Evolutionary conservation across 331 rosid species (phyloP).

Genomic region (Quercus tomentella): DNA sequence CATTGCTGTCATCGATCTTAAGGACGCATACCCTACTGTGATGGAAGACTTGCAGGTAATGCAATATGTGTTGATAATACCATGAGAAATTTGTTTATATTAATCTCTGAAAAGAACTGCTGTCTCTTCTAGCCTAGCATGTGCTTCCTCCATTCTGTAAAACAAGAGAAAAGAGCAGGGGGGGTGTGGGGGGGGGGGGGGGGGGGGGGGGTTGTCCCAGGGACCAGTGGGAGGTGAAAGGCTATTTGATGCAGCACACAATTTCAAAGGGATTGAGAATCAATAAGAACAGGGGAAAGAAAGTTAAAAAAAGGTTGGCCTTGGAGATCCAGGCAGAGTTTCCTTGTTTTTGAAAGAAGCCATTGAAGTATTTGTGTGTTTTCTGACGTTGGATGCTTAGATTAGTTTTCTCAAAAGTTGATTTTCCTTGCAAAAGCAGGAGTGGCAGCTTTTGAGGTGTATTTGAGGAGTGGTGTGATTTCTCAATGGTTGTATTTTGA

Average conservation of each 20-base stretch:
- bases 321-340: not conserved
- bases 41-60: conserved; percentile 94
- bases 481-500: not conserved
- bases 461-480: not conserved
- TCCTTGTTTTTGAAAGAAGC: not conserved
- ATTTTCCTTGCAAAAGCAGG: not conserved
- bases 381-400: not conserved
- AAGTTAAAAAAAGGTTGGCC: not conserved
- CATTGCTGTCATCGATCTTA: conserved; percentile 92
- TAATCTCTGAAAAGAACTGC: not conserved
- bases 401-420: not conserved
- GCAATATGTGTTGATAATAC: conserved; percentile 1
- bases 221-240: too few species aligned
- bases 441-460: not conserved
- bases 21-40: conserved; percentile 86
- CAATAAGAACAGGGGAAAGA: too few species aligned
- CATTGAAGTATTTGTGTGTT: not conserved
- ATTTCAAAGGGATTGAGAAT: too few species aligned
- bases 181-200: too few species aligned
- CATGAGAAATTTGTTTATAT: conserved; percentile 1
- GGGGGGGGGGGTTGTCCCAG: too few species aligned
- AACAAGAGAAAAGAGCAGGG: too few species aligned
- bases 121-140: not conserved
- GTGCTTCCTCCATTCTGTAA: too few species aligned
- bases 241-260: not conserved